Evolutionary conservation across 768 basidiomycete genomes (phyloP).

Genomic region (Zangia roseola): DNA sequence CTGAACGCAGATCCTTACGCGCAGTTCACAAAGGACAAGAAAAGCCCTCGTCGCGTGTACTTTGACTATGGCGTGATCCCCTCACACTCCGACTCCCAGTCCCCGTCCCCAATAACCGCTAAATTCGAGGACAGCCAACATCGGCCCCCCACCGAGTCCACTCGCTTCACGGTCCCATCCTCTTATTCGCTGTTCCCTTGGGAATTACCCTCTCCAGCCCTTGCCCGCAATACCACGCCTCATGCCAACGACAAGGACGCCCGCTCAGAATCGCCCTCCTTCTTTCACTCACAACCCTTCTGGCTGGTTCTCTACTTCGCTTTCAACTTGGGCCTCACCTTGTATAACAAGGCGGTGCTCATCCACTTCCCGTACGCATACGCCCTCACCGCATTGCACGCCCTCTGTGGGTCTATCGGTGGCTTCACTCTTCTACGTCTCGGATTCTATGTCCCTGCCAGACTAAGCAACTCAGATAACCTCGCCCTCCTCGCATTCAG

Average conservation of each 20-base stretch:
- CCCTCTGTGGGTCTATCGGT: constrained; percentile 82
- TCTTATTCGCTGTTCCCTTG: constrained; percentile 18
- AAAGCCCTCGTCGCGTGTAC: constrained; percentile 17
- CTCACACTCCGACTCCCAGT: not conserved
- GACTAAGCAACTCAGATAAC: constrained; percentile 50
- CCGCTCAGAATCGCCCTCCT: constrained; percentile 13
- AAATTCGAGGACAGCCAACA: constrained; percentile 9
- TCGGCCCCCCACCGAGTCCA: not conserved
- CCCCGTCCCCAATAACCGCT: not conserved
- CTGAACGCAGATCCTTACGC: not conserved
- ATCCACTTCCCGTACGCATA: constrained; percentile 95
- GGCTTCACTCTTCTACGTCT: constrained; percentile 62
- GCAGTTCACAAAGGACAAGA: constrained; percentile 15
- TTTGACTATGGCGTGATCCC: constrained; percentile 20
- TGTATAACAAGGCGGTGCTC: constrained; percentile 94
- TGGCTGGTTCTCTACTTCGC: constrained; percentile 86
- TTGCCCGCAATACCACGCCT: constrained; percentile 1
- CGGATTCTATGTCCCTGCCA: constrained; percentile 58
- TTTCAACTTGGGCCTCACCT: constrained; percentile 88
- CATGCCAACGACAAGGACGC: constrained; percentile 6
- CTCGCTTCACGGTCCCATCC: constrained; percentile 1
- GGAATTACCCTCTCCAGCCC: constrained; percentile 17
- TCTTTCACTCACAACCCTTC: constrained; percentile 34
- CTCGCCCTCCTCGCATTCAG: constrained; percentile 78
- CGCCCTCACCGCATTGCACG: constrained; percentile 89